These are phyloP conservation scores for Papiliotrema fonsecae DNA, from an alignment of 1,284 basidiomycete genomes.

Conservation along the genomic window DNA sequence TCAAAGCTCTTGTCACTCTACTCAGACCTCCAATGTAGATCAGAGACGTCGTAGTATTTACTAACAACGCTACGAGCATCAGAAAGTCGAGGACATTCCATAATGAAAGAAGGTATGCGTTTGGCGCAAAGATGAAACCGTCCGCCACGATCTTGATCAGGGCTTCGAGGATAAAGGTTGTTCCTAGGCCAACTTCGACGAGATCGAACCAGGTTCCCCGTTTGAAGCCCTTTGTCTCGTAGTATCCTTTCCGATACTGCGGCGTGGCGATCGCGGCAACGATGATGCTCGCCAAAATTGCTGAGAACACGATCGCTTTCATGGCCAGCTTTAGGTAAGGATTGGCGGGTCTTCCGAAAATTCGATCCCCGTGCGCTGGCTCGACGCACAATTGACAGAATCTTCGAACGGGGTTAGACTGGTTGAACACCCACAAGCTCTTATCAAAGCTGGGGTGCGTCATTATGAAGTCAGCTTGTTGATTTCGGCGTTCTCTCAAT, in stretches of 20 bases:
- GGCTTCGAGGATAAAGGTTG: constrained; percentile 77
- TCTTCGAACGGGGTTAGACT: constrained; percentile 68
- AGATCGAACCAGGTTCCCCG: constrained; percentile 84
- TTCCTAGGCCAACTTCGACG: constrained; percentile 69
- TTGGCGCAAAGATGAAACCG: constrained; percentile 87
- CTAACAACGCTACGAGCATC: constrained; percentile 73
- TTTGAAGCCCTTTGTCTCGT: constrained; percentile 56
- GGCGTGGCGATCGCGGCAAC: constrained; percentile 84
- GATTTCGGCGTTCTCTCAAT: constrained; percentile 67
- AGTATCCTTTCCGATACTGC: constrained; percentile 73
- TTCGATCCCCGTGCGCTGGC: constrained; percentile 77
- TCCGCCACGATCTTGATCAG: constrained; percentile 85
- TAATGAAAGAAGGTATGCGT: constrained; percentile 83
- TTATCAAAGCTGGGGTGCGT: constrained; percentile 87
- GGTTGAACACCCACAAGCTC: constrained; percentile 83
- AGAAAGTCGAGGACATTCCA: constrained; percentile 92
- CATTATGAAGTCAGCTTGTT: constrained; percentile 81
- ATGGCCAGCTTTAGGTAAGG: constrained; percentile 66
- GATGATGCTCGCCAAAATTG: constrained; percentile 78
- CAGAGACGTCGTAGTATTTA: constrained; percentile 76
- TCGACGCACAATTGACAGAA: constrained; percentile 80
- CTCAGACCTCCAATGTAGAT: constrained; percentile 74
- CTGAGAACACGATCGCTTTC: constrained; percentile 67
- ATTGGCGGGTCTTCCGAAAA: constrained; percentile 69
- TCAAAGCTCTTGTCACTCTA: constrained; percentile 77